Base-by-base conservation (phyloP, 768 basidiomycete genomes). In the Russula griseocarnosa region DNA sequence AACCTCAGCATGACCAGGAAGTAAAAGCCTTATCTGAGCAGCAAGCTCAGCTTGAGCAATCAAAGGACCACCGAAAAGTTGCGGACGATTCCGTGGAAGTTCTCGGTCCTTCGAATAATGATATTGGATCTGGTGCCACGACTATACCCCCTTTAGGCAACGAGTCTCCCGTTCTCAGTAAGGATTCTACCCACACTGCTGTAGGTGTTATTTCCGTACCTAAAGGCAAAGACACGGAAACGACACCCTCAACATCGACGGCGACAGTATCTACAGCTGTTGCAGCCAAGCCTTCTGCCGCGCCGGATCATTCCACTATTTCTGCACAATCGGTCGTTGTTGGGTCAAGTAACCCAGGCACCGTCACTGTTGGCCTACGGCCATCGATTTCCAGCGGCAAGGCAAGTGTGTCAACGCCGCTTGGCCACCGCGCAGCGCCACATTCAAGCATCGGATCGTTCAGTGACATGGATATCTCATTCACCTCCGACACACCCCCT, bases 401-500 rank as follows among this genome's bases (percentile, higher is more conserved):
- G 22, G 36, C 38, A 38, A 26, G 28, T 8, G 47, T 26, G 20
- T 22, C 46, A 22, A 51, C 1, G 6, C 26, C 51, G 16, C 20
- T 28, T 26, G 18, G 13, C 46, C 54, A 36, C 16, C 9, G 18
- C 20, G 2, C 2, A 1, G 18, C 8, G 5, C 14, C 14, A 8
- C 38, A n/a, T 22, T n/a, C 16, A 36, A 49, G n/a, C 6, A 20
- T 9, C 22, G 50, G 40, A 28, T 49, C 52, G 3, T 13, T 44
- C 22, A 61, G 49, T 34, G 54, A 56, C 32, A 60, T 53, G 59
- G 53, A 55, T 14, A 42, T 65, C 24, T 65, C 63, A 16, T 16
- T 4, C 32, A 20, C 36, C 8, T 60, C 59, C 18, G 10, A 40
- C 7, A 26, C 63, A n/a, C n/a, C n/a, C 1, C 58, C 59, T 46